Evolutionary conservation across 1,284 basidiomycete species (phyloP), one percentile per base, ranked within the genome.

Genomic region (Fistulina hepatica): DNA sequence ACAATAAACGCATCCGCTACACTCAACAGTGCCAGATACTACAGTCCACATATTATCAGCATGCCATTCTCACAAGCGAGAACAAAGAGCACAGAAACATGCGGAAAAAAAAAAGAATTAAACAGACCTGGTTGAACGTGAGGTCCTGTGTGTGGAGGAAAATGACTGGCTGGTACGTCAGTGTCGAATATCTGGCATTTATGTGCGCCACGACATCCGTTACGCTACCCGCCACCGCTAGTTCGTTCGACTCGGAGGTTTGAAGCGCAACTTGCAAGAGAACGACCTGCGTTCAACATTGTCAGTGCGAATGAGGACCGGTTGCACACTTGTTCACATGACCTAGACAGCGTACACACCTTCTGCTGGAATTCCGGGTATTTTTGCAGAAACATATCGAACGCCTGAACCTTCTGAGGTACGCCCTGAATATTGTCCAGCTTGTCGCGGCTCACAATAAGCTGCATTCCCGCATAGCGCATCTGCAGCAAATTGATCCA

Each of bases 1-100:
- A 89, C 81, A 48, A 91, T 63, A 57, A 92, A 92, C n/a, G 80
- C 83, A 56, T 92, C 89, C 1, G 83, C 89, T 5, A 84, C 78
- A 3, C 71, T 86, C 33, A 91, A 63, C 23, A 91, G 62, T 7
- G 83, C 89, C 11, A 91, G 67, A 54, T 92, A 92, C 13, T 31
- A 19, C 28, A 19, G n/a, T n/a, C n/a, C n/a, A n/a, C n/a, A n/a
- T n/a, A n/a, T n/a, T n/a, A n/a, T n/a, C n/a, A n/a, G n/a, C n/a
- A n/a, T n/a, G n/a, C n/a, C n/a, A n/a, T n/a, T n/a, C n/a, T n/a
- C n/a, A n/a, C n/a, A n/a, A n/a, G n/a, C n/a, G n/a, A n/a, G n/a
- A n/a, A n/a, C n/a, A n/a, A n/a, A n/a, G n/a, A n/a, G n/a, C n/a
- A n/a, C n/a, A n/a, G n/a, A n/a, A n/a, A n/a, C n/a, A n/a, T n/a